A percentile compares a stretch with the other conserved stretches of the same genome.
These are phyloP conservation scores for Pseudocercospora crystallina DNA, from an alignment of 2,329 filamentous ascomycete species.

Conservation along the genomic window DNA sequence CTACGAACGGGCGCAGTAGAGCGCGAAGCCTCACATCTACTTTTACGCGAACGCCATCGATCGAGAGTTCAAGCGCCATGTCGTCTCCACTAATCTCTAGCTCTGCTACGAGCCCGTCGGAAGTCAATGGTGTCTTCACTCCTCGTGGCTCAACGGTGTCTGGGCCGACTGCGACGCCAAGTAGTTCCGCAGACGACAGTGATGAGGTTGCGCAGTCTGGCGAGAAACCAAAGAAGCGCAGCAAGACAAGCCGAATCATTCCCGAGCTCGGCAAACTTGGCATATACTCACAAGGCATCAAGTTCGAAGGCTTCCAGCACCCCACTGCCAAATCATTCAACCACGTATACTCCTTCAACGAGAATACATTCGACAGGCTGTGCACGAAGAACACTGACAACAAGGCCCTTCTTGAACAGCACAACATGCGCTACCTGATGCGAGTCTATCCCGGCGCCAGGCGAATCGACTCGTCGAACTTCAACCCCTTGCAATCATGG, in stretches of 20 bases:
- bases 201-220: conserved; percentile 63
- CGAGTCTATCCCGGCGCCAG: conserved; percentile 86
- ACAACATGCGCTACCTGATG: conserved; percentile 91
- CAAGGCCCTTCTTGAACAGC: conserved; percentile 77
- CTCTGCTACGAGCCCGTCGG: conserved; percentile 52
- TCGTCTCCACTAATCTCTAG: conserved; percentile 52
- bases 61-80: conserved; percentile 58
- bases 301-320: conserved; percentile 76
- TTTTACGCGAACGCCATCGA: conserved; percentile 61
- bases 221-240: conserved; percentile 61
- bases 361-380: conserved; percentile 80
- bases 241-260: conserved; percentile 77
- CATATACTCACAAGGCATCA: conserved; percentile 74
- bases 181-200: conserved; percentile 73
- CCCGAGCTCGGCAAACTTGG: conserved; percentile 81
- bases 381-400: conserved; percentile 72
- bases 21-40: conserved; percentile 76
- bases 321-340: conserved; percentile 83
- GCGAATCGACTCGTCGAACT: conserved; percentile 86
- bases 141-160: conserved; percentile 58
- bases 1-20: conserved; percentile 38
- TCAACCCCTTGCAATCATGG: conserved; percentile 92
- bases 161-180: conserved; percentile 55
- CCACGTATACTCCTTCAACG: conserved; percentile 93
- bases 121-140: conserved; percentile 48